These are phyloP conservation scores for Aspergillus felis DNA, from an alignment of 2,329 filamentous ascomycete genomes.

Conservation along the genomic window DNA sequence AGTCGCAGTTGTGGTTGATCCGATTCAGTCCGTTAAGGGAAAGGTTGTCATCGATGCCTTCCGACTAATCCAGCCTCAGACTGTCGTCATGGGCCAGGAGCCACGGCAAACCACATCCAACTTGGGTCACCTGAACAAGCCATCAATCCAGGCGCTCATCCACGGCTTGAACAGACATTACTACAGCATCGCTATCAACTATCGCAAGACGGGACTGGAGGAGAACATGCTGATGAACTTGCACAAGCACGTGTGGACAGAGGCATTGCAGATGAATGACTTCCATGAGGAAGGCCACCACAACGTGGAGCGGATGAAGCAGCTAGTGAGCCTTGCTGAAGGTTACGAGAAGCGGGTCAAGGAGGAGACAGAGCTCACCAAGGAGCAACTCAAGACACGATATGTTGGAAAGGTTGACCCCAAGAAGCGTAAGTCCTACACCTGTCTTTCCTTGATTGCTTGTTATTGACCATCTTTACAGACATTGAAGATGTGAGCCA, in stretches of 20 bases:
- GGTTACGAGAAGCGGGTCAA: conserved; percentile 98
- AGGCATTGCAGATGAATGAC: conserved; percentile 94
- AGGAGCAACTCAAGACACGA: conserved; percentile 96
- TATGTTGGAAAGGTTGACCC: conserved; percentile 98
- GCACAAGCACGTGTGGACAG: conserved; percentile 99
- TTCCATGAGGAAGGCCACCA: conserved; percentile 79
- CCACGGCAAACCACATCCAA: conserved; percentile 97
- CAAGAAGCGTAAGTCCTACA: conserved; percentile 71
- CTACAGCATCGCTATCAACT: conserved; percentile 98
- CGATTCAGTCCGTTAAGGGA: conserved; percentile 98
- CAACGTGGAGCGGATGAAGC: conserved; percentile 84
- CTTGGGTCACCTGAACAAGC: conserved; percentile 96
- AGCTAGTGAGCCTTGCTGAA: conserved; percentile 83
- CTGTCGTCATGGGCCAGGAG: conserved; percentile 95
- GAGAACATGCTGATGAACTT: conserved; percentile 99
- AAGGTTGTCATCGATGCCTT: conserved; percentile 99
- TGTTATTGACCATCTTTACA: conserved; percentile 30
- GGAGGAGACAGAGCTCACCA: conserved; percentile 94
- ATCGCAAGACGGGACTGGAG: conserved; percentile 93
- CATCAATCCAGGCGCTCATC: conserved; percentile 98
- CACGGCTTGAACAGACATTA: conserved; percentile 98
- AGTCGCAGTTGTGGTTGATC: conserved; percentile 95
- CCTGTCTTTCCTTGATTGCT: neutral
- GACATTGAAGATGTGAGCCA: conserved; percentile 94
- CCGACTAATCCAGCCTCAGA: conserved; percentile 96